Conservation (phyloP, 441 rosid genomes). For the Omphalea diandra region DNA sequence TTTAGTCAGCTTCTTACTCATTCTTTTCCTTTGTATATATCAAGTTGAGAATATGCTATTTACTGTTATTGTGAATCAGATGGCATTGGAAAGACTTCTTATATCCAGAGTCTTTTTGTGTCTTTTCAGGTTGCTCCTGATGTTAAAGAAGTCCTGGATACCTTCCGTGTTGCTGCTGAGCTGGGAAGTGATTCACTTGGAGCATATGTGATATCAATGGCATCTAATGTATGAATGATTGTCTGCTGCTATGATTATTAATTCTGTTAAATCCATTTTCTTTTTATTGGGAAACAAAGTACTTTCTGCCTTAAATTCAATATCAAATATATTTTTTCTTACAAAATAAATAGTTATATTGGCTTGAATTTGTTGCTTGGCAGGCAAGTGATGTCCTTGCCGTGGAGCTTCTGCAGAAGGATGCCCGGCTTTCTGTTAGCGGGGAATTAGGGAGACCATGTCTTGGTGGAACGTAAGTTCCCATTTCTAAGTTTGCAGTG, state of each 20-base stretch:
- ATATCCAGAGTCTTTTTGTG: neutral
- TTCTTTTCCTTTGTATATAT: too few relatives aligned
- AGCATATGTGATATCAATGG: constrained; percentile 97
- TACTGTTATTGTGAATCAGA: too few relatives aligned
- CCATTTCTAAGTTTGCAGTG: neutral
- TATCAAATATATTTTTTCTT: constrained; percentile 3
- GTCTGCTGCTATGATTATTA: constrained; percentile 20
- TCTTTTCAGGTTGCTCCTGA: constrained; percentile 74
- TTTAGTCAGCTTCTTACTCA: too few relatives aligned
- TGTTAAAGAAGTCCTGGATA: constrained; percentile 81
- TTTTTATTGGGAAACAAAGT: neutral
- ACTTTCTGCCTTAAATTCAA: constrained; percentile 15
- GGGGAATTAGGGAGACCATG: constrained; percentile 92
- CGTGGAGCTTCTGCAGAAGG: constrained; percentile 95
- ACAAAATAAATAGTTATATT: constrained; percentile 19
- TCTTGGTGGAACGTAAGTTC: constrained; percentile 85
- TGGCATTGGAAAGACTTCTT: constrained; percentile 7
- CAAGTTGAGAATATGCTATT: too few relatives aligned
- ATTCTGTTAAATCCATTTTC: neutral
- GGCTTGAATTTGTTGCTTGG: constrained; percentile 28
- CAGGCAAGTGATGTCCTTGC: constrained; percentile 97
- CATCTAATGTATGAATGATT: constrained; percentile 74
- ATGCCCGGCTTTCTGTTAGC: constrained; percentile 85
- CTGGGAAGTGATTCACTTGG: constrained; percentile 96
- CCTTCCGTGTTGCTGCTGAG: constrained; percentile 94